A percentile compares a stretch with the other conserved stretches of the same genome.
These are phyloP conservation scores for Boehmeria nivea DNA, from an alignment of 306 rosid species.

Conservation along the genomic window DNA sequence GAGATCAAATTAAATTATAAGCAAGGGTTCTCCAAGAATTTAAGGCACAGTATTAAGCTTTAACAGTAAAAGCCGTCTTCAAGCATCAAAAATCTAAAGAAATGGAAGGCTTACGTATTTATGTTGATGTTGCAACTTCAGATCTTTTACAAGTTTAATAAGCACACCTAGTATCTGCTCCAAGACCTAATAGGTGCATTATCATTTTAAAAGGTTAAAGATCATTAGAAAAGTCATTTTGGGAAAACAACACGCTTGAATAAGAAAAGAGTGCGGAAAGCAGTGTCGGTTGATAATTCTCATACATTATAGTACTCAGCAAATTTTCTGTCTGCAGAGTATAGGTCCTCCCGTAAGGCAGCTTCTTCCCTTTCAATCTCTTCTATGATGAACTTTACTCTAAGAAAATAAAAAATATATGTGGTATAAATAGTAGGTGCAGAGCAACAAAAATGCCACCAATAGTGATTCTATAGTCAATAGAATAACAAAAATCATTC, in stretches of 20 bases:
- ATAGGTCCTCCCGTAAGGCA: constrained; percentile 73
- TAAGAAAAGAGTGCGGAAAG: not conserved
- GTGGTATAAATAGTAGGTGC: not conserved
- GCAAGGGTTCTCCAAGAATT: constrained; percentile 1
- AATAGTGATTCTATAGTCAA: not conserved
- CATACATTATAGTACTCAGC: constrained; percentile 82
- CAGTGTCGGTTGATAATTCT: constrained; percentile 11
- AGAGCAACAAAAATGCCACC: not conserved
- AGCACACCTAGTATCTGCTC: constrained; percentile 93
- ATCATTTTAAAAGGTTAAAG: constrained; percentile 6
- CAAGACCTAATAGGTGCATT: constrained; percentile 54
- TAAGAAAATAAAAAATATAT: constrained; percentile 27
- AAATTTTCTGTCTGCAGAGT: constrained; percentile 79
- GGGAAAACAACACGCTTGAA: constrained; percentile 1
- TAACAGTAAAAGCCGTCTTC: constrained; percentile 6
- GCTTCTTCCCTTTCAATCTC: constrained; percentile 90
- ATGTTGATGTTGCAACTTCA: constrained; percentile 92
- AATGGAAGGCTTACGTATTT: constrained; percentile 52
- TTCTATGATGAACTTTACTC: constrained; percentile 81
- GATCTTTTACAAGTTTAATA: constrained; percentile 81
- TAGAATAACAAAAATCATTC: not conserved
- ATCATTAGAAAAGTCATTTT: constrained; percentile 4
- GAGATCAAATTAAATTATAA: not conserved
- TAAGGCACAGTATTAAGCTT: not conserved
- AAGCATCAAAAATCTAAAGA: constrained; percentile 17